These are phyloP conservation scores for Saitozyma podzolica DNA, from an alignment of 768 basidiomycete genomes.

Conservation along the genomic window DNA sequence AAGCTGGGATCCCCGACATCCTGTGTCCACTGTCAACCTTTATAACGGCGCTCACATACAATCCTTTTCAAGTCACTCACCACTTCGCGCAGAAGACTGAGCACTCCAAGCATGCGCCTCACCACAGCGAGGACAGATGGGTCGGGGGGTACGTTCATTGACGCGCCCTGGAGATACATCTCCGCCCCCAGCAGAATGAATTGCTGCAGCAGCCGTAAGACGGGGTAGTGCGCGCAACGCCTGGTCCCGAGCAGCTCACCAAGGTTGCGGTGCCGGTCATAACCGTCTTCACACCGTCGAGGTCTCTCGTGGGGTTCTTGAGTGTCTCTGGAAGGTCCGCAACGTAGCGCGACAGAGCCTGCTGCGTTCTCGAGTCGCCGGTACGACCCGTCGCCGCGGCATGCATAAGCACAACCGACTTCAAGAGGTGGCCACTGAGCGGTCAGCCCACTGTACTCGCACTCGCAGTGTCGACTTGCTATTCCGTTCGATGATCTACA, in stretches of 20 bases:
- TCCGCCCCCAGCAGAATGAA: slow-evolving; percentile 19
- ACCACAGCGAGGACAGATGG: slow-evolving; percentile 9
- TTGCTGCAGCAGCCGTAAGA: slow-evolving; percentile 14
- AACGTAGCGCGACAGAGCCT: not conserved
- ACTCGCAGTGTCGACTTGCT: not conserved
- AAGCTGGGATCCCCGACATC: too few relatives aligned
- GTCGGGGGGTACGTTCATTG: slow-evolving; percentile 5
- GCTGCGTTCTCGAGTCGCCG: slow-evolving; percentile 4
- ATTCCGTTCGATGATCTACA: not conserved
- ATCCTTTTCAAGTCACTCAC: not conserved
- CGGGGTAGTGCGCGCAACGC: too few relatives aligned
- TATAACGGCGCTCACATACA: too few relatives aligned
- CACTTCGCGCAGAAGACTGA: slow-evolving; percentile 14
- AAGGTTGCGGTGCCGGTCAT: too few relatives aligned
- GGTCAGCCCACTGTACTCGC: not conserved
- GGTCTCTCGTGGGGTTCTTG: too few relatives aligned
- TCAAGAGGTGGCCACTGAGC: slow-evolving; percentile 4
- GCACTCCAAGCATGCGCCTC: slow-evolving; percentile 13
- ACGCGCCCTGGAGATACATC: slow-evolving; percentile 18
- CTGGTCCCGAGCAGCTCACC: too few relatives aligned
- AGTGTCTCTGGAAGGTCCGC: too few relatives aligned
- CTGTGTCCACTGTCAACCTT: too few relatives aligned
- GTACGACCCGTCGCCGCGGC: slow-evolving; percentile 1
- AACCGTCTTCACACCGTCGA: too few relatives aligned
- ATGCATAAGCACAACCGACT: slow-evolving; percentile 14